A percentile compares a stretch with the other conserved stretches of the same genome.
Conservation (phyloP, 176 grass and related monocot species). For the Musa acuminata region DNA sequence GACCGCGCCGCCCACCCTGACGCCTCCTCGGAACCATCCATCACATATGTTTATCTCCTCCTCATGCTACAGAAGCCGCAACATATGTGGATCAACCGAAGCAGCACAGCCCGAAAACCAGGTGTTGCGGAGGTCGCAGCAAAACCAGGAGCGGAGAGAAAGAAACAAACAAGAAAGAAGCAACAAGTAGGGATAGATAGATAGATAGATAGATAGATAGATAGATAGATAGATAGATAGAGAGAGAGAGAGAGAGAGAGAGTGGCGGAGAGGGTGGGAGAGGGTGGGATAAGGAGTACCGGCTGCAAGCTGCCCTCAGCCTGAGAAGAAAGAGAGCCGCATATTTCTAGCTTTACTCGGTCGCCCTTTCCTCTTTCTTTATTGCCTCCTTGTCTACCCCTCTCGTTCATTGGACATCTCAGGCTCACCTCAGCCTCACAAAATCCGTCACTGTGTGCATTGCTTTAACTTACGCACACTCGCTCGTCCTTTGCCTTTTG, state of each 20-base stretch:
- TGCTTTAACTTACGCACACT: background rate
- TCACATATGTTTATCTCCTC: background rate
- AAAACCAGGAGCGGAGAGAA: background rate
- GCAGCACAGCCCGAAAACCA: background rate
- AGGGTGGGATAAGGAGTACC: background rate
- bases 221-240: no score
- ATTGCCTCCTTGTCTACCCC: background rate
- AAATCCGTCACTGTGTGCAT: background rate
- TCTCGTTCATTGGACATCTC: background rate
- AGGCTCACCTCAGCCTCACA: background rate
- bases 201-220: no score
- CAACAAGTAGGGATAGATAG: background rate
- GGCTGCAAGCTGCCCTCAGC: background rate
- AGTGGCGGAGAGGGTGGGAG: background rate
- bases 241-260: background rate
- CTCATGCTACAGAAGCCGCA: background rate
- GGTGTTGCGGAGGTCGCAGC: no score
- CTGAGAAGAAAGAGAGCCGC: background rate
- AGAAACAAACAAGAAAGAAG: background rate
- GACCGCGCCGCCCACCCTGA: background rate
- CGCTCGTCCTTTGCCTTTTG: background rate
- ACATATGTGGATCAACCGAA: background rate
- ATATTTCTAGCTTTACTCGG: background rate
- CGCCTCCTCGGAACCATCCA: conserved; percentile 14
- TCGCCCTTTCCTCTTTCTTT: background rate